Conservation (phyloP, 2,329 filamentous ascomycete genomes). For the Pestalotiopsis sp. region DNA sequence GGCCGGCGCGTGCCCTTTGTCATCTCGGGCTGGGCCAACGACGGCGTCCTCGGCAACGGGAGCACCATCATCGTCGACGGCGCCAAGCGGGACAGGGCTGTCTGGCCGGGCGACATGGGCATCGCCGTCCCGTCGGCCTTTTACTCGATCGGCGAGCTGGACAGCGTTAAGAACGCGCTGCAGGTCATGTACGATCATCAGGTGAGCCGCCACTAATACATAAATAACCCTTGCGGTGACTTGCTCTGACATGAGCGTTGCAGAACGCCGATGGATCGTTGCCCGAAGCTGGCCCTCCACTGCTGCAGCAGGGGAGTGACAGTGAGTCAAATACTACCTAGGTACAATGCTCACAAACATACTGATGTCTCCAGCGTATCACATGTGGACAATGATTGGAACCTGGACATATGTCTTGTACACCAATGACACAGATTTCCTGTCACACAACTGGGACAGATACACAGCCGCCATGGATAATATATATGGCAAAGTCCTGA, state of each 20-base stretch:
- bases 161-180: slow-evolving; percentile 47
- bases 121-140: slow-evolving; percentile 52
- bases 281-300: slow-evolving; percentile 12
- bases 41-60: slow-evolving; percentile 29
- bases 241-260: neutral
- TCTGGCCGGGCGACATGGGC: slow-evolving; percentile 62
- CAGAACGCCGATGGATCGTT: slow-evolving; percentile 13
- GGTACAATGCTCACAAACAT: neutral
- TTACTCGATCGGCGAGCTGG: slow-evolving; percentile 50
- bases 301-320: slow-evolving; percentile 11
- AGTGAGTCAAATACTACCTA: neutral
- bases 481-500: slow-evolving; percentile 24
- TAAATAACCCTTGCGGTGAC: neutral
- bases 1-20: slow-evolving; percentile 29
- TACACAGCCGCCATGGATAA: slow-evolving; percentile 49
- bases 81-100: slow-evolving; percentile 54
- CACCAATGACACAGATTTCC: slow-evolving; percentile 52
- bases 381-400: slow-evolving; percentile 51
- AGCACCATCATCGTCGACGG: slow-evolving; percentile 44
- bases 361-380: slow-evolving; percentile 5
- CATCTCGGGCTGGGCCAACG: slow-evolving; percentile 27
- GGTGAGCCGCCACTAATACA: slow-evolving; percentile 19
- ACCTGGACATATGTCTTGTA: slow-evolving; percentile 61
- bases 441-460: slow-evolving; percentile 47
- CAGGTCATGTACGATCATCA: slow-evolving; percentile 37